phyloP scores from a whole-genome alignment of 2,329 filamentous ascomycete species.

The Aureobasidium leucospermi region DNA sequence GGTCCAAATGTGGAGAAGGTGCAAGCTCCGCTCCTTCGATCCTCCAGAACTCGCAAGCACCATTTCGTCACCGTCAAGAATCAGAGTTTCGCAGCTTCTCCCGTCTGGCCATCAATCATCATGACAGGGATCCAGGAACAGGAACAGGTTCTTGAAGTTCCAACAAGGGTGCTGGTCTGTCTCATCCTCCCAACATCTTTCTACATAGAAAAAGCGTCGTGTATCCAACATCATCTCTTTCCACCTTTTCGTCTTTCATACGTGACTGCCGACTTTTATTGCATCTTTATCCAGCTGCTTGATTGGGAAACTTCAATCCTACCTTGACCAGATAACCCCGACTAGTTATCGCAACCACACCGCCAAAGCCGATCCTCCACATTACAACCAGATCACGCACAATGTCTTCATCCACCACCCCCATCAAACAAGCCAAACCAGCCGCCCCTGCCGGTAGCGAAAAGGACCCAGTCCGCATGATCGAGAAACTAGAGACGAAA shows the following conservation, averaged over 20 bases:
- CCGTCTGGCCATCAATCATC: background rate
- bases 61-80: slow-evolving; percentile 5
- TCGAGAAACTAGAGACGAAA: slow-evolving; percentile 25
- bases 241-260: background rate
- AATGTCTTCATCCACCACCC: slow-evolving; percentile 9
- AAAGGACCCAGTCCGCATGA: slow-evolving; percentile 21
- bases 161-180: background rate
- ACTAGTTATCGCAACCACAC: background rate
- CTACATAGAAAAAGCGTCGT: background rate
- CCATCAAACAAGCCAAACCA: slow-evolving; percentile 15
- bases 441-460: slow-evolving; percentile 10
- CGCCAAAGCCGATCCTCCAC: background rate
- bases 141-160: background rate
- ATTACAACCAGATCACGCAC: background rate
- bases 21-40: background rate
- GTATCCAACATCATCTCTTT: no score
- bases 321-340: no score
- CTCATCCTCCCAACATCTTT: no score
- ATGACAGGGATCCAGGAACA: slow-evolving; percentile 4
- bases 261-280: background rate
- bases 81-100: background rate
- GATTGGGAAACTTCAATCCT: background rate
- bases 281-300: background rate
- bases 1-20: background rate
- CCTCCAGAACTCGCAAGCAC: background rate